Evolutionary conservation across 176 grass and related monocot genomes (phyloP).

Genomic region (Musa troglodytarum): DNA sequence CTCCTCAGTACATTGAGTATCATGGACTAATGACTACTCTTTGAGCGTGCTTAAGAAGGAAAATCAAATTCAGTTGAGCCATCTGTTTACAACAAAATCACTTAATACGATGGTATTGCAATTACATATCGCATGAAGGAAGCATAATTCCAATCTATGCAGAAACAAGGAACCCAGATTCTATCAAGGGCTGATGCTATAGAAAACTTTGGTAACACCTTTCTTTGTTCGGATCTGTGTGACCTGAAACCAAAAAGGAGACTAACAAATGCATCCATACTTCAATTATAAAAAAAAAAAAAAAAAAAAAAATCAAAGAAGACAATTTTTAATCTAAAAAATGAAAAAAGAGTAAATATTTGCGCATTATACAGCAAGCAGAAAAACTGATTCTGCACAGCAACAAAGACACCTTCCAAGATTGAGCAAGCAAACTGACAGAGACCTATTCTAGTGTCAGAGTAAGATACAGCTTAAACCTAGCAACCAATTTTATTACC

Average conservation of each 20-base stretch:
- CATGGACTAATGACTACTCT: no score
- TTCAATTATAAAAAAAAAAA: background rate
- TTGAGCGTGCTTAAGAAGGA: no score
- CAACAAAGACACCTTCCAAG: background rate
- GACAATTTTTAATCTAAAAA: background rate
- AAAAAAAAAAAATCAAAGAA: background rate
- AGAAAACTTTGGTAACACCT: constrained; percentile 68
- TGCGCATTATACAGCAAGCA: background rate
- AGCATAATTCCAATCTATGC: background rate
- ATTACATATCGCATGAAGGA: no score
- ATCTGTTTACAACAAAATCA: no score
- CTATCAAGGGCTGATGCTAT: constrained; percentile 42
- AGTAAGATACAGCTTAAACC: no score
- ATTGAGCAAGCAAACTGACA: background rate
- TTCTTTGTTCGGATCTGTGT: constrained; percentile 76
- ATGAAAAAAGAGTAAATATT: background rate
- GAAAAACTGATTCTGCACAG: background rate
- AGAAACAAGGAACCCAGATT: background rate
- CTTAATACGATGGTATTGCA: no score
- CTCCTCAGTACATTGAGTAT: no score
- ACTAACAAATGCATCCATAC: background rate
- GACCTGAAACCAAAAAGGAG: constrained; percentile 35
- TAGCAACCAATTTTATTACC: no score
- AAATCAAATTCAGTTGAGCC: no score
- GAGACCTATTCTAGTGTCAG: background rate